These are phyloP conservation scores for Plasmodium berghei DNA, from an alignment of 169 alveolate genomes.

Conservation along the genomic window DNA sequence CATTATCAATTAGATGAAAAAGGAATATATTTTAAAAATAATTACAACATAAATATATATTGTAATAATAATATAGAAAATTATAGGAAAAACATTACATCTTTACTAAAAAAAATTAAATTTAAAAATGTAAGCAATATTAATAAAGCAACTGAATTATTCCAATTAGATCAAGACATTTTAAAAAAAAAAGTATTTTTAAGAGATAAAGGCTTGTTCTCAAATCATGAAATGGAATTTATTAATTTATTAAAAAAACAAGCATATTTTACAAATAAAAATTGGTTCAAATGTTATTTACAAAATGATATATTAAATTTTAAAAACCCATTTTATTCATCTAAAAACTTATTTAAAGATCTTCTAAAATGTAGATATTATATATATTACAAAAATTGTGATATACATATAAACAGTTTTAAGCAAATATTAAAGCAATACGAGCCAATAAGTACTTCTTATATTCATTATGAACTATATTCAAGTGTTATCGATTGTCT, in stretches of 20 bases:
- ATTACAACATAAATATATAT: background rate
- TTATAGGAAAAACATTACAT: constrained; percentile 20
- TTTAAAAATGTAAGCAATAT: background rate
- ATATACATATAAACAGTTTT: constrained; percentile 39
- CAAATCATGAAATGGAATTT: constrained; percentile 36
- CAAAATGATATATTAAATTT: constrained; percentile 27
- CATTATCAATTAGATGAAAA: background rate
- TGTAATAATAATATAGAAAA: background rate
- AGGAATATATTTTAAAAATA: background rate
- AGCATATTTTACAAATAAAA: constrained; percentile 42
- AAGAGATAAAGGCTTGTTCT: constrained; percentile 17
- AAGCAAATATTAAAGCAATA: constrained; percentile 61
- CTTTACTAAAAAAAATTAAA: constrained; percentile 19
- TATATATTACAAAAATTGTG: constrained; percentile 48
- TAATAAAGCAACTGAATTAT: background rate
- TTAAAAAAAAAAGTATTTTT: constrained; percentile 29
- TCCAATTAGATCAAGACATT: constrained; percentile 35
- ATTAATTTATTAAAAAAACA: constrained; percentile 43
- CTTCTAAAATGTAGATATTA: constrained; percentile 42
- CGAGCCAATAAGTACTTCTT: constrained; percentile 49
- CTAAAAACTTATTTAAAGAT: constrained; percentile 19
- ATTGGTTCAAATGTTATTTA: constrained; percentile 49
- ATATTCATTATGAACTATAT: constrained; percentile 30
- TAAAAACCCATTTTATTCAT: constrained; percentile 48
- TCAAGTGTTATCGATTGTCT: constrained; percentile 50